Conservation (phyloP, 768 basidiomycete genomes). For the Xerocomus spinulosus region DNA sequence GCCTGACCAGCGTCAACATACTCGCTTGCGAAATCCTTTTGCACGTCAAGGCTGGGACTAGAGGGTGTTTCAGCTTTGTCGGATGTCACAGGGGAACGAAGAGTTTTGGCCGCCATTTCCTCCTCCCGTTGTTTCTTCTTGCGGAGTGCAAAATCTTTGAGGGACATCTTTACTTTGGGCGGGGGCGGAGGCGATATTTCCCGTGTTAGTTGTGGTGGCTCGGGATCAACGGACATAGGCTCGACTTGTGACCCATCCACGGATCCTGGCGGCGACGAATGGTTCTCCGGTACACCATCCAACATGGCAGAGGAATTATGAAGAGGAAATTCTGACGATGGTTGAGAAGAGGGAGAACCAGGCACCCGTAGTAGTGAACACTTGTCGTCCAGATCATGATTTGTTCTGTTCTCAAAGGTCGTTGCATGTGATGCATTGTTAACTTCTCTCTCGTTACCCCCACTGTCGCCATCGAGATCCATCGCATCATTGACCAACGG, state of each 20-base stretch:
- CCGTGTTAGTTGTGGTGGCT: slow-evolving; percentile 2
- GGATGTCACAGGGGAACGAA: slow-evolving; percentile 19
- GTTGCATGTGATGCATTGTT: background rate
- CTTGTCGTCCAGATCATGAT: background rate
- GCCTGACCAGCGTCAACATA: background rate
- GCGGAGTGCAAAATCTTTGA: slow-evolving; percentile 54
- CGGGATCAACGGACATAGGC: slow-evolving; percentile 7
- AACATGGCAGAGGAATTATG: background rate
- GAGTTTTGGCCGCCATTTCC: slow-evolving; percentile 31
- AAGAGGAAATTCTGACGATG: background rate
- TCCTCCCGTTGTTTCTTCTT: slow-evolving; percentile 53
- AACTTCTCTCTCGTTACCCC: slow-evolving; percentile 1
- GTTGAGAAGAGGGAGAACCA: slow-evolving; percentile 2
- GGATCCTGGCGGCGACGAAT: background rate
- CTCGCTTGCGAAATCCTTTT: slow-evolving; percentile 14
- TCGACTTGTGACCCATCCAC: slow-evolving; percentile 10
- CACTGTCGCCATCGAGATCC: slow-evolving; percentile 18
- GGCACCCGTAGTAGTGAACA: background rate
- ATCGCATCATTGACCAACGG: slow-evolving; percentile 14
- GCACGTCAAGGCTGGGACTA: slow-evolving; percentile 20
- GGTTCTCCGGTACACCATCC: background rate
- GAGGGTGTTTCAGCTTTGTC: slow-evolving; percentile 9
- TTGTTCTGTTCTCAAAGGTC: background rate
- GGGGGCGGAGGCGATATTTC: slow-evolving; percentile 31
- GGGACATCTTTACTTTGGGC: slow-evolving; percentile 52